These are phyloP conservation scores for Globisporangium nunn DNA, from an alignment of 352 stramenopile genomes.

Conservation along the genomic window DNA sequence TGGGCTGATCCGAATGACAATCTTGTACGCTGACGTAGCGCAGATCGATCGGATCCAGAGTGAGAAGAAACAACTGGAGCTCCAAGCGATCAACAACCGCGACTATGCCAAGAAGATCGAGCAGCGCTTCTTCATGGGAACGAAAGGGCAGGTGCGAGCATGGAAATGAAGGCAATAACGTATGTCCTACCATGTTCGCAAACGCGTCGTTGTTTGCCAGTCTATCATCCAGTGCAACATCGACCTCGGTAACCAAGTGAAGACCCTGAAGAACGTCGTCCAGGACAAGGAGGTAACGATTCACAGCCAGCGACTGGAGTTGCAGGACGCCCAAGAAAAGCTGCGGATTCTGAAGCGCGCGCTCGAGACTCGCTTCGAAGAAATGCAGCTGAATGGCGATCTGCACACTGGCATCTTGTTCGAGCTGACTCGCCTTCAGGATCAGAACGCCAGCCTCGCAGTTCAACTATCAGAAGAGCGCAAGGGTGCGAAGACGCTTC, in stretches of 20 bases:
- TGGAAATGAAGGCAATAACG: too few relatives aligned
- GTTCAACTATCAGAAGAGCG: slow-evolving; percentile 58
- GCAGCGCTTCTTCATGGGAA: slow-evolving; percentile 72
- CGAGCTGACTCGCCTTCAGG: slow-evolving; percentile 66
- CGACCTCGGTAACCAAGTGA: slow-evolving; percentile 38
- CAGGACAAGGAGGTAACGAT: slow-evolving; percentile 20
- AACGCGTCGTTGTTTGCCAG: slow-evolving; percentile 9
- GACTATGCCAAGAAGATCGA: slow-evolving; percentile 86
- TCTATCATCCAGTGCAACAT: slow-evolving; percentile 60
- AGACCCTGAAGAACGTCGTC: slow-evolving; percentile 27
- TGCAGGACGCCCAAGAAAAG: slow-evolving; percentile 40
- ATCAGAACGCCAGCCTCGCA: slow-evolving; percentile 50
- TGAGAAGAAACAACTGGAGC: slow-evolving; percentile 71
- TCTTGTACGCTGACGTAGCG: not conserved
- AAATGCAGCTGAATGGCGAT: slow-evolving; percentile 58
- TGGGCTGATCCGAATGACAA: not conserved
- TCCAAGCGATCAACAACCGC: slow-evolving; percentile 73
- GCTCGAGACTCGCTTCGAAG: slow-evolving; percentile 60
- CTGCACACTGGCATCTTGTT: slow-evolving; percentile 71
- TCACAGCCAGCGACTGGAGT: slow-evolving; percentile 18
- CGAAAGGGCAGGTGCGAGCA: slow-evolving; percentile 37
- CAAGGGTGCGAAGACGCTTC: slow-evolving; percentile 25
- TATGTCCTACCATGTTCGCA: too few relatives aligned
- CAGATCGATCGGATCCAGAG: slow-evolving; percentile 69
- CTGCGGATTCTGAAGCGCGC: slow-evolving; percentile 64